phyloP scores from a whole-genome alignment of 495 filamentous ascomycete species.

The Tuber brumale region DNA sequence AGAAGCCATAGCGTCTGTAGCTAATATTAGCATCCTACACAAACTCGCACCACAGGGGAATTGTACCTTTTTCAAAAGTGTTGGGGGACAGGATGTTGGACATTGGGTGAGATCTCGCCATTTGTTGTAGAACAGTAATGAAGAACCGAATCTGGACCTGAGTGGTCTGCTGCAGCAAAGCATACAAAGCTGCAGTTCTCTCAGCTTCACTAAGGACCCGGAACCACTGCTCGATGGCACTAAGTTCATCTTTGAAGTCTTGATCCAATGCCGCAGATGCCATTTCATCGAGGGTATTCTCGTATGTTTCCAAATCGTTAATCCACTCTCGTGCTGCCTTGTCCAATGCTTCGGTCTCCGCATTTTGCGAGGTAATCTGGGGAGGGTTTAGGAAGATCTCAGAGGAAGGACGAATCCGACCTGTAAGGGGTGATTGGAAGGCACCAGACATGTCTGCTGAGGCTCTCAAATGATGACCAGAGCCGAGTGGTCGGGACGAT shows the following conservation, averaged over 20 bases:
- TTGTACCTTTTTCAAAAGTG: conserved; percentile 88
- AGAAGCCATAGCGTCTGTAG: conserved; percentile 89
- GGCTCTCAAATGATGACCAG: conserved; percentile 81
- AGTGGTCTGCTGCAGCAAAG: conserved; percentile 92
- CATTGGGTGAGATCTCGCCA: conserved; percentile 97
- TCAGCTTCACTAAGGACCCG: conserved; percentile 94
- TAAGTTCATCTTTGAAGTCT: conserved; percentile 98
- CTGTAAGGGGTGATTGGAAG: conserved; percentile 66
- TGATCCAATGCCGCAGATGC: conserved; percentile 94
- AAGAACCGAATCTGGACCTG: conserved; percentile 99
- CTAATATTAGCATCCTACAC: conserved; percentile 23
- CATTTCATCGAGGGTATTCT: conserved; percentile 97
- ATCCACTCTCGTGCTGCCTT: conserved; percentile 97
- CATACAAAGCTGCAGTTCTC: conserved; percentile 89
- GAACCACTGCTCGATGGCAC: conserved; percentile 99
- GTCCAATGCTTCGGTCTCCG: conserved; percentile 75
- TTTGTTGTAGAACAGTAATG: conserved; percentile 96
- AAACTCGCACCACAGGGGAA: conserved; percentile 9
- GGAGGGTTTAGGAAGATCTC: conserved; percentile 59
- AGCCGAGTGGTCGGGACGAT: conserved; percentile 67
- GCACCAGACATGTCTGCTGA: conserved; percentile 89
- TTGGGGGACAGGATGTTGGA: conserved; percentile 91
- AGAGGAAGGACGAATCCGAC: conserved; percentile 85
- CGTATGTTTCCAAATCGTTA: conserved; percentile 95
- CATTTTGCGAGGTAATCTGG: conserved; percentile 42